Conservation (phyloP, 169 alveolate genomes). For the Plasmodium adleri region DNA sequence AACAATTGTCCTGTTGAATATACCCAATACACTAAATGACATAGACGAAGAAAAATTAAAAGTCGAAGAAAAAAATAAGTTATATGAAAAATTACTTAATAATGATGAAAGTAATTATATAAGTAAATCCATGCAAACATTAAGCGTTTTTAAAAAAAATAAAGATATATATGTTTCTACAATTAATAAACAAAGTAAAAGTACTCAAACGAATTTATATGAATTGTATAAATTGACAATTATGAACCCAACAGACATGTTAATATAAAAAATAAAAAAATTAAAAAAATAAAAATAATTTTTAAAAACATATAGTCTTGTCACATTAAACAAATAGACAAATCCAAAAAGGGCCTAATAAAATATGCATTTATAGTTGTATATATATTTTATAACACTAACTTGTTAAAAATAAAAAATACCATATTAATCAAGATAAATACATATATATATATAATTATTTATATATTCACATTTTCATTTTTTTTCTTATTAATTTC, state of each 20-base stretch:
- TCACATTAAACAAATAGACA: neutral
- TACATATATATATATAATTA: neutral
- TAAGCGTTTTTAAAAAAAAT: slow-evolving; percentile 62
- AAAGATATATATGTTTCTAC: slow-evolving; percentile 69
- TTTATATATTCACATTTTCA: neutral
- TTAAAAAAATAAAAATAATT: neutral
- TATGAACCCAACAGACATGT: slow-evolving; percentile 53
- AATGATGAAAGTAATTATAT: slow-evolving; percentile 71
- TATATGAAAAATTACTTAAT: slow-evolving; percentile 59
- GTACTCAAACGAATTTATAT: slow-evolving; percentile 68
- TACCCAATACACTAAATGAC: slow-evolving; percentile 64
- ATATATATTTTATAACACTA: neutral
- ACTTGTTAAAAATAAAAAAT: neutral
- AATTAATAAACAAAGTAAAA: slow-evolving; percentile 56
- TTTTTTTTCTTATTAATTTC: neutral
- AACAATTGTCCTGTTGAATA: slow-evolving; percentile 49
- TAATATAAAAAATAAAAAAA: slow-evolving; percentile 16
- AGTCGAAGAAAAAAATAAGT: slow-evolving; percentile 18
- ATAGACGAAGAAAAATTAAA: slow-evolving; percentile 36
- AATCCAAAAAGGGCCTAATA: neutral
- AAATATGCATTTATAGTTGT: neutral
- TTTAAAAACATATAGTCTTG: too few species aligned
- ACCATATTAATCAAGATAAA: neutral
- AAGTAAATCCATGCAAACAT: slow-evolving; percentile 69
- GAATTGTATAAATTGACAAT: slow-evolving; percentile 50